Conservation (phyloP, 2,329 filamentous ascomycete species). For the Penicillium occitanis region DNA sequence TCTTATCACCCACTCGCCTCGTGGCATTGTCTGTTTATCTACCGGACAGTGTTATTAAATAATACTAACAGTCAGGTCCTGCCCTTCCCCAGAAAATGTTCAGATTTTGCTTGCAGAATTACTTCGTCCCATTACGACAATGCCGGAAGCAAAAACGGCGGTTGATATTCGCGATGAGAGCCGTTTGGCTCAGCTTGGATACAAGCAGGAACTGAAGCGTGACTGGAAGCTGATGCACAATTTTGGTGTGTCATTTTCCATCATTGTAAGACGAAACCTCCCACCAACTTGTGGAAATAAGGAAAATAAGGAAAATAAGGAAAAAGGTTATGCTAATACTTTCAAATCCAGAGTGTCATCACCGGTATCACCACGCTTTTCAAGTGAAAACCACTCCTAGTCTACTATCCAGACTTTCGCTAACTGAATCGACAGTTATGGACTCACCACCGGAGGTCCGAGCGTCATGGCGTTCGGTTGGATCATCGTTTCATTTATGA, state of each 20-base stretch:
- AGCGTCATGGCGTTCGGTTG: slow-evolving; percentile 16
- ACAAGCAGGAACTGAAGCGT: slow-evolving; percentile 16
- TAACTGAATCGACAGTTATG: slow-evolving; percentile 10
- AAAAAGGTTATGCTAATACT: not conserved
- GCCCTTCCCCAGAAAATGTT: not conserved
- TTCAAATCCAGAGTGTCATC: not conserved
- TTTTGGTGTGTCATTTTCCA: slow-evolving; percentile 19
- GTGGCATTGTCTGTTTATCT: not conserved
- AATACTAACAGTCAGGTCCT: not conserved
- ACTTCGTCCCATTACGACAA: not conserved
- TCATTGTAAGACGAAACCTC: slow-evolving; percentile 5
- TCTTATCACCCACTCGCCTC: not conserved
- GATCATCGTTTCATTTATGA: slow-evolving; percentile 18
- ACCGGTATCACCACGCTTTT: not conserved
- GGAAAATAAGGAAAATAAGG: not conserved
- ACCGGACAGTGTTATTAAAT: not conserved
- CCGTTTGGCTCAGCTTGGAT: slow-evolving; percentile 17
- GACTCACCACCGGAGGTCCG: slow-evolving; percentile 15
- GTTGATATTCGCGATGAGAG: slow-evolving; percentile 18
- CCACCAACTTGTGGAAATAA: not conserved
- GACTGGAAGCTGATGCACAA: slow-evolving; percentile 19
- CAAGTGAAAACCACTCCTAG: not conserved
- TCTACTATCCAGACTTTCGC: not conserved
- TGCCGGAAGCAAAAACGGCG: not conserved
- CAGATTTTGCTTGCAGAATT: not conserved